phyloP scores from a whole-genome alignment of 1,284 basidiomycete species.

The Exobasidium rhododendri region DNA sequence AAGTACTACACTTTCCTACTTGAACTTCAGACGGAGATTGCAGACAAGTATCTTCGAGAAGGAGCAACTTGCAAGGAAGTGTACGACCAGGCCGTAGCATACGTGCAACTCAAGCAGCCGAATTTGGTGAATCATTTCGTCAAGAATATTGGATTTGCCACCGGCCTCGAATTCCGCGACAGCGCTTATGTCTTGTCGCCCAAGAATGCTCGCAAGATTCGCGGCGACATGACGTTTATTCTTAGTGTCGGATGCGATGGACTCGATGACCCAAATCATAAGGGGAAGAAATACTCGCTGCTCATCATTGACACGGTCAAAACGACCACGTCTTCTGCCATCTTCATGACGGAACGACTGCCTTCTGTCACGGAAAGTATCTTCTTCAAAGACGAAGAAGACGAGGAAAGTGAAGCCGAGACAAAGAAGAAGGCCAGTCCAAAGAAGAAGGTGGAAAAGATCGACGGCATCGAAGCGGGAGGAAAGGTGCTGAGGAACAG shows the following conservation, averaged over 20 bases:
- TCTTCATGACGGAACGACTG: conserved; percentile 75
- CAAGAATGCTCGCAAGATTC: conserved; percentile 73
- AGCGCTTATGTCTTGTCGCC: conserved; percentile 74
- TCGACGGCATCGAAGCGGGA: conserved; percentile 34
- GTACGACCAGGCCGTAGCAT: conserved; percentile 72
- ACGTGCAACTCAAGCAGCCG: conserved; percentile 72
- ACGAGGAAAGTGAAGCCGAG: conserved; percentile 28
- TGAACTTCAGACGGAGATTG: conserved; percentile 72
- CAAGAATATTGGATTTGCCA: conserved; percentile 84
- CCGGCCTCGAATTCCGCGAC: conserved; percentile 79
- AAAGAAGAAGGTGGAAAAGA: conserved; percentile 18
- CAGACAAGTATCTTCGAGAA: conserved; percentile 71
- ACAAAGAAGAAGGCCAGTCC: conserved; percentile 23
- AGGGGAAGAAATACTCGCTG: conserved; percentile 81
- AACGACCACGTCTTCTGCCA: conserved; percentile 63
- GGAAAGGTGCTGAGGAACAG: conserved; percentile 52
- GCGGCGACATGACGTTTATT: conserved; percentile 79
- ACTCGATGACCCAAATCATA: conserved; percentile 64
- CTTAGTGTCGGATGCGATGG: conserved; percentile 80
- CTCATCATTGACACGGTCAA: conserved; percentile 85
- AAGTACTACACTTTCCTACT: conserved; percentile 77
- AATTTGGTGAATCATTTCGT: conserved; percentile 78
- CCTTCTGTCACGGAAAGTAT: conserved; percentile 66
- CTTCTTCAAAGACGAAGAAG: conserved; percentile 62
- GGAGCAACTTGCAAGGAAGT: conserved; percentile 74